Evolutionary conservation across 225 moss, liverwort and hornwort genomes (phyloP), one percentile per base, ranked within the genome.

Genomic region (Bryoerythrophyllum caledonicum): DNA sequence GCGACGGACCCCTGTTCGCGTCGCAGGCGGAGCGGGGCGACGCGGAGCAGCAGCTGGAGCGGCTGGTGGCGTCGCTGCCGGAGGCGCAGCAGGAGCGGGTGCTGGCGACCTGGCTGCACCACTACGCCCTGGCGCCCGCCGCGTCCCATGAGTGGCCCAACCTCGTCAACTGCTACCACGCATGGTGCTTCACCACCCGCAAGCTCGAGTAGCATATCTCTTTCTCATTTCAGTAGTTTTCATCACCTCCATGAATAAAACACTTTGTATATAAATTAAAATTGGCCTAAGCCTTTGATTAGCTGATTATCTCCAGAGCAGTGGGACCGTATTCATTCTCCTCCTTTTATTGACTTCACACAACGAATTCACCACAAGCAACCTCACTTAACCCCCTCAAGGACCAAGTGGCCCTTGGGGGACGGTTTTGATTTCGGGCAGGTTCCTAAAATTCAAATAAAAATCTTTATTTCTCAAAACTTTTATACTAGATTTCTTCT

Each of bases 61-160:
- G 68, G 41, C 68, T 74, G 19, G 79, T 90, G 65, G 65, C 67
- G 56, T 44, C 65, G 63, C 79, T 93, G 13, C 75, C 90, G 20
- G 80, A 90, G 17, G 48, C 79, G 21, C 86, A 90, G 66, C 90
- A 93, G 63, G 92, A 93, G 78, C 76, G 77, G 34, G 77, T 93
- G 27, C 55, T 93, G 55, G 76, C 84, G 12, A 82, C 82, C 26
- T 93, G 92, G 92, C 82, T 93, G 46, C 88, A 90, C 26, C 85
- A 93, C 43, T 93, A 74, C 68, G 79, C 87, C 3, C 52, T 85
- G 32, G 89, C 87, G 6, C 66, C 44, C 14, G 44, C 44, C 44
- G 44, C 77, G 17, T 93, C 92, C 13, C 88, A 38, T 38, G 38
- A 90, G 64, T 93, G 92, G 92, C 92, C 92, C 13, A 90, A 93